phyloP scores from a whole-genome alignment of 75 land plant genomes.

The Pseudotsuga menziesii region DNA sequence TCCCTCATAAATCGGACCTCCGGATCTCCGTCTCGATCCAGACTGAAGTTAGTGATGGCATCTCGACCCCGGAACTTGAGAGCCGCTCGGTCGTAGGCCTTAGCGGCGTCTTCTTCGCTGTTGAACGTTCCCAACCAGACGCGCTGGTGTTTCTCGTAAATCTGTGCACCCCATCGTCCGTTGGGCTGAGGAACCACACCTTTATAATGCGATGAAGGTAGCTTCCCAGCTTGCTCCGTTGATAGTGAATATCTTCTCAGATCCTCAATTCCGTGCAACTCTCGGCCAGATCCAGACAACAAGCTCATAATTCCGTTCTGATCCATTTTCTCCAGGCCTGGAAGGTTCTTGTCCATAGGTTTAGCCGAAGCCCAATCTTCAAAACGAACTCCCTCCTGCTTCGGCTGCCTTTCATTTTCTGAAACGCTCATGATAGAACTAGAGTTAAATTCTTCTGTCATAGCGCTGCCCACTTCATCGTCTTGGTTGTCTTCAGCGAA shows the following conservation, averaged over 20 bases:
- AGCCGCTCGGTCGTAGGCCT: slow-evolving; percentile 86
- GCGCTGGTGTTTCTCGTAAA: slow-evolving; percentile 67
- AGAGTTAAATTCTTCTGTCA: background rate
- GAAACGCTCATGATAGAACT: background rate
- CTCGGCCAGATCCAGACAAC: background rate
- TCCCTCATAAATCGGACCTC: slow-evolving; percentile 37
- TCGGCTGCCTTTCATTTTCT: too few relatives aligned
- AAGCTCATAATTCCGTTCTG: background rate
- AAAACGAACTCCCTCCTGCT: too few relatives aligned
- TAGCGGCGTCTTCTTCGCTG: slow-evolving; percentile 78
- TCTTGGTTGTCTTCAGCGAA: too few relatives aligned
- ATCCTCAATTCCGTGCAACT: background rate
- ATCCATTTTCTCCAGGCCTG: background rate
- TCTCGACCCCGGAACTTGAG: slow-evolving; percentile 79
- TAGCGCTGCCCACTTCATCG: background rate
- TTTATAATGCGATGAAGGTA: slow-evolving; percentile 26
- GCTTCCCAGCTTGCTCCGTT: background rate
- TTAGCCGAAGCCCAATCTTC: background rate
- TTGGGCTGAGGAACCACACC: slow-evolving; percentile 80
- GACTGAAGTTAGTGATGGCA: slow-evolving; percentile 77
- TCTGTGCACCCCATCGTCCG: slow-evolving; percentile 94
- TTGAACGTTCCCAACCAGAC: slow-evolving; percentile 87
- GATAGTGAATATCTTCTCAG: background rate
- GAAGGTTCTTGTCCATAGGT: background rate
- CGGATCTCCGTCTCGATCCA: slow-evolving; percentile 17